Base-by-base conservation (phyloP, 768 basidiomycete genomes). In the Pulveroboletus ravenelii region DNA sequence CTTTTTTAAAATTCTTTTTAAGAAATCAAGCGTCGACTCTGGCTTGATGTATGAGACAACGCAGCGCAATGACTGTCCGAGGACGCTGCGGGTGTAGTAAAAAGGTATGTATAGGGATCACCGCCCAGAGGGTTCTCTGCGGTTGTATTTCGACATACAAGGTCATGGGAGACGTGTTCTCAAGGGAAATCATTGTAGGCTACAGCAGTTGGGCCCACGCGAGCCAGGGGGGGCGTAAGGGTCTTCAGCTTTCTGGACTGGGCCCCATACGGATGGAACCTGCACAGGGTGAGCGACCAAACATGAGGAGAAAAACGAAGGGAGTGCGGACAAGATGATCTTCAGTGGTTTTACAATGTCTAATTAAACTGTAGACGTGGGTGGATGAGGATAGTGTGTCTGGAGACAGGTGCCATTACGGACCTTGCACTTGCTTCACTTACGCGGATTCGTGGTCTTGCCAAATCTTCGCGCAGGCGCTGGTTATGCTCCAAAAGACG, bases 251-350 rank as follows among this genome's bases (percentile, higher is more conserved):
- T 88, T 89, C 56, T 82, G 83, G n/a, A 95, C 85, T 20, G 90
- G 86, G 10, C 96, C 96, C 96, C 96, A 99, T 1, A 99, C 91
- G 17, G 89, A 93, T 23, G 94, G 93, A 43, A 95, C 87, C 88
- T 93, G 62, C 60, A 27, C 47, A 45, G 55, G 34, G 57, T 62
- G 45, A 62, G 61, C 32, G 52, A 56, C 18, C 47, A 35, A 32
- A 32, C 1, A 0, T 45, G 37, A 51, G 54, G 37, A 20, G 36
- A 51, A 49, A 36, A 46, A 2, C 6, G 5, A 30, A 27, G 41
- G 53, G 32, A 29, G 25, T 31, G 71, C 78, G 59, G 52, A 83
- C 82, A 44, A 86, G 78, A 57, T 81, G 79, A 62, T 89, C 87
- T 59, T 76, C 81, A 31, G 85, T 88, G 18, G 78, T 78, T 66